phyloP scores from a whole-genome alignment of 1,284 basidiomycete species.

The Schizopora paradoxa region DNA sequence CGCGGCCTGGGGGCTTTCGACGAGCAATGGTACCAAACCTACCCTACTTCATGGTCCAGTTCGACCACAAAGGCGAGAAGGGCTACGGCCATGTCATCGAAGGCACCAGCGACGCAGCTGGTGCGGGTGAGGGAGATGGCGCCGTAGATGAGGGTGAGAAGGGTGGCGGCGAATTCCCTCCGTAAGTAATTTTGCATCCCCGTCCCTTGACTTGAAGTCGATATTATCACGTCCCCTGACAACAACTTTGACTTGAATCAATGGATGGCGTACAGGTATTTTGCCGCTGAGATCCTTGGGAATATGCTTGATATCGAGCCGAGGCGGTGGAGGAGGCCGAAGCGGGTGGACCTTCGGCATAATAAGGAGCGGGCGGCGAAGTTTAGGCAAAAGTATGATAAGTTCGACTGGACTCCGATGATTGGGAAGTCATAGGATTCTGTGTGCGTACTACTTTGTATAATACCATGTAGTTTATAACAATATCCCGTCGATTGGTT shows the following conservation, averaged over 20 bases:
- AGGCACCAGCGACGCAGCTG: constrained; percentile 65
- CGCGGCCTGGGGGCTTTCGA: constrained; percentile 84
- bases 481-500: neutral
- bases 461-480: neutral
- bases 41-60: constrained; percentile 98
- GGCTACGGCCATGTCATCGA: constrained; percentile 98
- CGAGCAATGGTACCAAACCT: constrained; percentile 92
- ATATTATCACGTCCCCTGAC: constrained; percentile 14
- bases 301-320: constrained; percentile 87
- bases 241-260: neutral
- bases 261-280: constrained; percentile 79
- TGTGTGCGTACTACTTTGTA: neutral
- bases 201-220: neutral
- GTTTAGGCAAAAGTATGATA: constrained; percentile 65
- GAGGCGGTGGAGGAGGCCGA: constrained; percentile 80
- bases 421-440: constrained; percentile 33
- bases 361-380: constrained; percentile 66
- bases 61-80: constrained; percentile 95
- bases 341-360: constrained; percentile 61
- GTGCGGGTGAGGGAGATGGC: constrained; percentile 59
- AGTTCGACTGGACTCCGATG: constrained; percentile 78
- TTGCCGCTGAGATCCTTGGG: constrained; percentile 93
- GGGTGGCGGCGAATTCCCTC: constrained; percentile 84
- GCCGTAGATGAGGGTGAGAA: constrained; percentile 79
- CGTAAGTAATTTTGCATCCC: constrained; percentile 44